phyloP scores from a whole-genome alignment of 1,284 basidiomycete species.

The Marasmius fiardii region DNA sequence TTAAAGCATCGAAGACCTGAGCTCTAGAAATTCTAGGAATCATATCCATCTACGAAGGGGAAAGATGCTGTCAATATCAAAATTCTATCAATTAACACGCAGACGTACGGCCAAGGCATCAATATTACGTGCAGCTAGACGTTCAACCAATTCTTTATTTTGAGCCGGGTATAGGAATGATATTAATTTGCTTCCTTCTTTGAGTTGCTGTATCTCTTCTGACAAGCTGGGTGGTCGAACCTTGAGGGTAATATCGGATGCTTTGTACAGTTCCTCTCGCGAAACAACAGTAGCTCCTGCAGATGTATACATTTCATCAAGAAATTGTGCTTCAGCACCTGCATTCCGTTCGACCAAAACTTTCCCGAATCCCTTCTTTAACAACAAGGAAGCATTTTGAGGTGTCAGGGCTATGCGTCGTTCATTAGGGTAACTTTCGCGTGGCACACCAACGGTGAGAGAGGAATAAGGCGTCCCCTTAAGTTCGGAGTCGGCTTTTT shows the following conservation, averaged over 20 bases:
- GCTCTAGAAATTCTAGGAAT: constrained; percentile 86
- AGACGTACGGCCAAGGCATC: constrained; percentile 56
- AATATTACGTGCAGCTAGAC: constrained; percentile 57
- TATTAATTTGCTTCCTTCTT: constrained; percentile 72
- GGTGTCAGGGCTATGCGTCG: constrained; percentile 79
- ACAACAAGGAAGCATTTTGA: constrained; percentile 65
- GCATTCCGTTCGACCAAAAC: constrained; percentile 74
- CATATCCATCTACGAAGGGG: constrained; percentile 65
- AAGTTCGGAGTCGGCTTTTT: constrained; percentile 20
- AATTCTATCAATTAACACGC: background rate
- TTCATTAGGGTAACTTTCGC: constrained; percentile 73
- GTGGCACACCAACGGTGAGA: constrained; percentile 74
- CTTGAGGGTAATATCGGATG: constrained; percentile 78
- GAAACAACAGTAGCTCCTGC: constrained; percentile 77
- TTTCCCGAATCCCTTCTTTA: constrained; percentile 76
- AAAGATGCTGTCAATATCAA: background rate
- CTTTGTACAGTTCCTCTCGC: constrained; percentile 56
- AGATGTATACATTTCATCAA: constrained; percentile 71
- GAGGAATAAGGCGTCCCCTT: constrained; percentile 67
- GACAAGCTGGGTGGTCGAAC: constrained; percentile 69
- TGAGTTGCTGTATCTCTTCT: constrained; percentile 58
- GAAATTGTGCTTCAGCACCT: constrained; percentile 70
- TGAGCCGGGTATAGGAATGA: constrained; percentile 83
- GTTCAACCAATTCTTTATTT: constrained; percentile 71
- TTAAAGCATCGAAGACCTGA: constrained; percentile 82